Evolutionary conservation across 2,329 filamentous ascomycete species (phyloP), one percentile per base, ranked within the genome.

Genomic region (Fusarium nurragi): DNA sequence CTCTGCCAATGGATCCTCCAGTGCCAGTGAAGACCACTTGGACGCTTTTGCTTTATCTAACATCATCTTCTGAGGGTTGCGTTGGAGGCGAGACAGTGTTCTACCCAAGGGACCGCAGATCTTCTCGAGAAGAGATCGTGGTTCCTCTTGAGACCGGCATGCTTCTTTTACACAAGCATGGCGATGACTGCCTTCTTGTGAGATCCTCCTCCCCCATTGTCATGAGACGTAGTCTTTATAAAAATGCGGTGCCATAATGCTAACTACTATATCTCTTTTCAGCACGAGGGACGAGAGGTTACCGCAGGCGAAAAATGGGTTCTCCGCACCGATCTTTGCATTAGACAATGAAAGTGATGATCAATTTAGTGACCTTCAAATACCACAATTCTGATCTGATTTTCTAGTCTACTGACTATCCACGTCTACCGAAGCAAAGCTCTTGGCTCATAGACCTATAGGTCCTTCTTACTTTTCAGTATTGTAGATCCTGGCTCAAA

Each of bases 71-170:
- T 2, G 91, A 91, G 8, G 91, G 90, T 5, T 96, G 93, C 70
- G 76, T 86, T 21, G 94, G 94, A 21, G 94, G 94, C 28, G 92
- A 97, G 77, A 97, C 94, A 0, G 92, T 95, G 28, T 97, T 97
- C 77, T 96, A 96, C 74, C 91, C 92, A 0, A 88, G 91, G 64
- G 85, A 88, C 69, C 79, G 83, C 39, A 80, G 80, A 60, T 77
- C 82, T 4, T 74, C 81, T 18, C 83, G 83, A 18, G 86, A 91
- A 68, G 91, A 90, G 18, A 85, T 97, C 47, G 83, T 88, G 2
- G 88, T 96, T 8, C 84, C 84, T 1, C 86, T 91, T 12, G 92
- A 97, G 75, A 90, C 90, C n/a, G 94, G 94, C 3, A 90, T 94
- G 84, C 85, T 93, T 30, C 81, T 97, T 25, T 80, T 97, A 60